phyloP scores from a whole-genome alignment of 2,329 filamentous ascomycete genomes.

The Colletotrichum somersetense region DNA sequence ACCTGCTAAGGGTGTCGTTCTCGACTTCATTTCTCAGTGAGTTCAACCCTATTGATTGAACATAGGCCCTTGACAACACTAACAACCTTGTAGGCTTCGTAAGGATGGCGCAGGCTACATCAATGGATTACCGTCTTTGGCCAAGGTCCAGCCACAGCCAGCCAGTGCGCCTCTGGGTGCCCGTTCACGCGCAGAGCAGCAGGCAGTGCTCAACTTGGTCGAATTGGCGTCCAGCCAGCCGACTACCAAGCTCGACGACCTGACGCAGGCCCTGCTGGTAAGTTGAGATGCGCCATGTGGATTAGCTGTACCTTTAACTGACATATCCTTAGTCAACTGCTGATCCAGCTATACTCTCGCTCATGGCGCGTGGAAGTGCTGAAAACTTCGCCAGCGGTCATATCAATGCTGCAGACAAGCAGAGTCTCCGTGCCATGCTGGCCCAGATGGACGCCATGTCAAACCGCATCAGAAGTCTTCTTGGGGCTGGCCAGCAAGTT shows the following conservation, averaged over 20 bases:
- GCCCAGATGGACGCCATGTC: conserved; percentile 61
- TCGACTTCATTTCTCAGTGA: conserved; percentile 78
- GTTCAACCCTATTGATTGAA: conserved; percentile 45
- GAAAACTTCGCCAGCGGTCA: conserved; percentile 56
- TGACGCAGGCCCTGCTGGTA: conserved; percentile 74
- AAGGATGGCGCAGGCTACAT: conserved; percentile 56
- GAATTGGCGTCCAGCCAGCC: conserved; percentile 64
- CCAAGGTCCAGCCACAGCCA: conserved; percentile 39
- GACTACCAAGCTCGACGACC: conserved; percentile 63
- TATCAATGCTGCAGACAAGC: conserved; percentile 58
- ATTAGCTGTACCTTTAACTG: conserved; percentile 34
- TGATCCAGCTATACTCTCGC: conserved; percentile 57
- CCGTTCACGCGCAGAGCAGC: conserved; percentile 71
- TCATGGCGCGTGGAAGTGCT: conserved; percentile 63
- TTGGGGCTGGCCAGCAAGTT: conserved; percentile 46
- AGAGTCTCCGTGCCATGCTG: conserved; percentile 62
- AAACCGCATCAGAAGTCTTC: conserved; percentile 56
- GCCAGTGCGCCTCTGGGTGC: conserved; percentile 52
- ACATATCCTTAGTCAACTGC: conserved; percentile 56
- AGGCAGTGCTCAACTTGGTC: conserved; percentile 74
- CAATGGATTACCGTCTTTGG: conserved; percentile 44
- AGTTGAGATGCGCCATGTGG: conserved; percentile 50
- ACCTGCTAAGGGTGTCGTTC: conserved; percentile 72
- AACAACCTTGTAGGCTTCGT: conserved; percentile 49
- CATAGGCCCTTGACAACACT: conserved; percentile 26